Base-by-base conservation (phyloP, 2,329 filamentous ascomycete species). In the Fusarium nodosum region DNA sequence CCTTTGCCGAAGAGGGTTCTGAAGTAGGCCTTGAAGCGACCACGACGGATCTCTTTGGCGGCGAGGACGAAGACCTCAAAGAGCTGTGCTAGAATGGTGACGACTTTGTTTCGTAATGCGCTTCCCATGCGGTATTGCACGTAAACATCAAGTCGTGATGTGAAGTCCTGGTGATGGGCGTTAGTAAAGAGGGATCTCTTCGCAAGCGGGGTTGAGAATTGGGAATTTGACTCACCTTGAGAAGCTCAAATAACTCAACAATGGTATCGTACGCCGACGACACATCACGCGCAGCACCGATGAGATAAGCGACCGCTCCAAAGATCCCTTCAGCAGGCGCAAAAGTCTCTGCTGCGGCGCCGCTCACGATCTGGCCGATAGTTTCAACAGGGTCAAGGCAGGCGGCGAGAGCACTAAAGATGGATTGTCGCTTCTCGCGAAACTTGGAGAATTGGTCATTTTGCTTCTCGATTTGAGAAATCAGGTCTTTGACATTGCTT, bases 1-100 rank as follows among this genome's bases (percentile, higher is more conserved):
- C 80, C 81, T 9, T 75, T 75, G 7, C 80, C 79, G 16, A 83
- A 73, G 2, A 84, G 71, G 10, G 77, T 75, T 54, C 79, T 81
- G 55, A 82, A 79, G 54, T 80, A 82, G 2, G 81, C 75, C 60
- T 79, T 81, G 56, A 82, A 60, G 20, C 81, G 79, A 24, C 83
- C 83, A 2, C 77, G 77, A 1, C 77, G 77, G 33, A 84, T 77
- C 48, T 81, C 79, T 62, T 82, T 81, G 20, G 78, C 78, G 0
- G 83, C 80, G 1, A 83, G 68, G 11, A 84, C 77, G 31, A 85
- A 78, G 6, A 84, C 80, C 58, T 84, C 79, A 36, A 85, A 82
- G 0, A 85, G 61, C 1, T 81, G 78, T 0, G 80, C 79, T 3
- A 85, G 75, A 9, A 85, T 82, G 3, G 77, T 74, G 16, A 79